Conservation (phyloP, 495 filamentous ascomycete genomes). For the Margaritispora aquatica region DNA sequence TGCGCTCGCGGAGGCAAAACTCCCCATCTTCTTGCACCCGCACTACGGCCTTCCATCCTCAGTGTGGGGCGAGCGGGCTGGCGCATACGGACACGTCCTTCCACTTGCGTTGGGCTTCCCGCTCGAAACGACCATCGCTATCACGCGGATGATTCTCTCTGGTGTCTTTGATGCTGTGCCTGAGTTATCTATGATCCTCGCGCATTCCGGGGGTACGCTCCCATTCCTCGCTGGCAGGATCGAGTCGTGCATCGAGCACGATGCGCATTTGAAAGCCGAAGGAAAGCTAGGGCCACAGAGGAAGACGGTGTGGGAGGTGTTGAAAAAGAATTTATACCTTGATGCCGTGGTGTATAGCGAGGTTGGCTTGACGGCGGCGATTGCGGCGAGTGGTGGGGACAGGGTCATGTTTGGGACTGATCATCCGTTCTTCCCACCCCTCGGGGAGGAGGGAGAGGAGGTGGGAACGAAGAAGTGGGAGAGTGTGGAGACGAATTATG, state of each 20-base stretch:
- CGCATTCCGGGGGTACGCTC: conserved; percentile 83
- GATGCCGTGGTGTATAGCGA: conserved; percentile 52
- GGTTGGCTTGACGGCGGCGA: conserved; percentile 24
- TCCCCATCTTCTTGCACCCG: conserved; percentile 81
- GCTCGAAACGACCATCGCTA: conserved; percentile 87
- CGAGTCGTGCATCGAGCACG: conserved; percentile 82
- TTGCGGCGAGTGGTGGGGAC: conserved; percentile 23
- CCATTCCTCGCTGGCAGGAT: conserved; percentile 87
- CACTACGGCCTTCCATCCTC: conserved; percentile 81
- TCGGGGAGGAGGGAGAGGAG: conserved; percentile 51
- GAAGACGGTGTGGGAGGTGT: conserved; percentile 69
- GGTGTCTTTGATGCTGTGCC: conserved; percentile 80
- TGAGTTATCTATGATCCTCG: conserved; percentile 66
- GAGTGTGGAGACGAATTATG: conserved; percentile 74
- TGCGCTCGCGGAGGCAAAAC: conserved; percentile 54
- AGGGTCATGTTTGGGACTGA: conserved; percentile 66
- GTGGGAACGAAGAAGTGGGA: too few species aligned
- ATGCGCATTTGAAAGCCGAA: conserved; percentile 56
- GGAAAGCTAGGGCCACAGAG: conserved; percentile 34
- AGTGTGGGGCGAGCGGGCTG: conserved; percentile 67
- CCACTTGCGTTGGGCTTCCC: conserved; percentile 86
- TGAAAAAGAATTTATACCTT: conserved; percentile 81
- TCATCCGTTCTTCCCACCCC: conserved; percentile 91
- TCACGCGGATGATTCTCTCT: conserved; percentile 77
- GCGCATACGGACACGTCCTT: conserved; percentile 82